Conservation (phyloP, 208 protist species). For the Histomonas meleagridis region DNA sequence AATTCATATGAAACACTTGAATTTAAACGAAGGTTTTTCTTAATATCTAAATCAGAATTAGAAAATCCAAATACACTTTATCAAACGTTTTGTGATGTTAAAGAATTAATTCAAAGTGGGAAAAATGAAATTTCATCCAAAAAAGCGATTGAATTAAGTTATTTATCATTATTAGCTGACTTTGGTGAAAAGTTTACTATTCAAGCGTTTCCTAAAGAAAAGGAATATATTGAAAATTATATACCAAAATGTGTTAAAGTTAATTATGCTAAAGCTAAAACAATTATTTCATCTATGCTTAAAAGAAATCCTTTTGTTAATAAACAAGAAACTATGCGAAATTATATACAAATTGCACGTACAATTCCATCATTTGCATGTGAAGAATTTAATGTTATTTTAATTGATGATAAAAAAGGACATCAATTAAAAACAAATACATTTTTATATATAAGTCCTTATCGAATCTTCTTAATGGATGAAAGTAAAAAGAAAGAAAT, state of each 20-base stretch:
- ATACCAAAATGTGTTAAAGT: not conserved
- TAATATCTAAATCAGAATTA: not conserved
- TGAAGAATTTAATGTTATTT: not conserved
- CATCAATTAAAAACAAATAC: not conserved
- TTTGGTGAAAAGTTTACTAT: not conserved
- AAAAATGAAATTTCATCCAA: not conserved
- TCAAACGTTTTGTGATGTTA: not conserved
- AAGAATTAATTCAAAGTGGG: not conserved
- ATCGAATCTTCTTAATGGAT: not conserved
- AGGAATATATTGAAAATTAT: not conserved
- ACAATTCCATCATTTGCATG: not conserved
- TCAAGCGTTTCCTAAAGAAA: not conserved
- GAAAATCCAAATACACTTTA: not conserved
- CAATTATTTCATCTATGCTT: not conserved
- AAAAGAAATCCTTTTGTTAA: not conserved
- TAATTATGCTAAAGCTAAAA: not conserved
- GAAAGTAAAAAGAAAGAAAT: not conserved
- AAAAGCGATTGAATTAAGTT: not conserved
- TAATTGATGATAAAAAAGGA: not conserved
- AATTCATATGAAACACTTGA: not conserved
- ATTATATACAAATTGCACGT: not conserved
- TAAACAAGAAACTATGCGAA: not conserved
- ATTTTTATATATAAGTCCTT: not conserved
- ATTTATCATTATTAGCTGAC: not conserved
- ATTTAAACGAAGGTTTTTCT: not conserved